Conservation (phyloP, 1,284 basidiomycete genomes). For the Trametes versicolor region DNA sequence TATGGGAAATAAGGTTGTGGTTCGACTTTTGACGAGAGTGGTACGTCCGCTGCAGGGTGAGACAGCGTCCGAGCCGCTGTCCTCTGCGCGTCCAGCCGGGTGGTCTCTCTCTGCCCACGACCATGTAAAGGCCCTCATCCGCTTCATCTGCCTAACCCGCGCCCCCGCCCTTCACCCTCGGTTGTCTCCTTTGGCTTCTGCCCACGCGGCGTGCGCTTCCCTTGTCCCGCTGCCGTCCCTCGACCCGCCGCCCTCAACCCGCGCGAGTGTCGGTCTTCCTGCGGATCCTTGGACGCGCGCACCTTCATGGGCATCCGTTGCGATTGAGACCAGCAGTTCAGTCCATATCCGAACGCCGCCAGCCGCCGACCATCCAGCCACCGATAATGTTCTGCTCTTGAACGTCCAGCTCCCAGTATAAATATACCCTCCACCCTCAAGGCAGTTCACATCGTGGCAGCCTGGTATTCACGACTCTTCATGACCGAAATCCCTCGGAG, state of each 20-base stretch:
- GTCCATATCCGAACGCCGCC: slow-evolving; percentile 1
- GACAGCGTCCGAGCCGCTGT: background rate
- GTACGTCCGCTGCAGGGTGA: background rate
- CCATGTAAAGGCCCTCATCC: slow-evolving; percentile 17
- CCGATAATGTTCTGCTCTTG: slow-evolving; percentile 17
- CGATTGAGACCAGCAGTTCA: slow-evolving; percentile 10
- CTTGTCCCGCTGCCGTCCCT: background rate
- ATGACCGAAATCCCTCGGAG: slow-evolving; percentile 1
- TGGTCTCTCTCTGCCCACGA: background rate
- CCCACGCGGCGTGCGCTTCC: background rate
- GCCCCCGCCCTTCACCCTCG: background rate
- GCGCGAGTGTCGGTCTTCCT: background rate
- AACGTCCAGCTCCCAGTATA: background rate
- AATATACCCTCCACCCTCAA: slow-evolving; percentile 15
- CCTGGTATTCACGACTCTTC: slow-evolving; percentile 15
- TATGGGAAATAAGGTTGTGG: slow-evolving; percentile 26
- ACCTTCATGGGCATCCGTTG: background rate
- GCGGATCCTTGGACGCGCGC: background rate
- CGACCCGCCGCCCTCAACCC: background rate
- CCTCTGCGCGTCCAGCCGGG: background rate
- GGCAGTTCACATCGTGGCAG: background rate
- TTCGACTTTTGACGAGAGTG: slow-evolving; percentile 22
- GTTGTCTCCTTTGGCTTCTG: background rate
- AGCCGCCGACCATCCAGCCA: background rate
- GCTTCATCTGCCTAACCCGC: background rate